These are phyloP conservation scores for Quercus berberidifolia DNA, from an alignment of 306 rosid genomes.

Conservation along the genomic window DNA sequence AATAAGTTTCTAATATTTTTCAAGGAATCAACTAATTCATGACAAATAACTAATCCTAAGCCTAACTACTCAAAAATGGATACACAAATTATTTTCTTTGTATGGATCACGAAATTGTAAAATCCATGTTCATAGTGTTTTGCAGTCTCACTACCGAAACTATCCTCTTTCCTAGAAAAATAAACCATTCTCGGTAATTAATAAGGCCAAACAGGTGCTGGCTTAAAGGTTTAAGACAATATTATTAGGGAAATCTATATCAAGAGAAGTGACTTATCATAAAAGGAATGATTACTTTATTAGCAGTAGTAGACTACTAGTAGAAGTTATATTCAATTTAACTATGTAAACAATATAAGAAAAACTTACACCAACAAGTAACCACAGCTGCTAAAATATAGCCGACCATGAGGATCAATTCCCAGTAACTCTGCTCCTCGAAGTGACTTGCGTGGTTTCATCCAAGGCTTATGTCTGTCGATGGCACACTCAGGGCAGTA, in stretches of 20 bases:
- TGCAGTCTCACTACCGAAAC: not conserved
- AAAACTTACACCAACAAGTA: conserved; percentile 91
- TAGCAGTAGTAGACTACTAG: conserved; percentile 3
- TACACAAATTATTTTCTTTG: not conserved
- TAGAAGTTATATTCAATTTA: conserved; percentile 9
- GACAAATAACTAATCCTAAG: not conserved
- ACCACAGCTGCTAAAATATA: conserved; percentile 72
- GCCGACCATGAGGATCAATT: conserved; percentile 78
- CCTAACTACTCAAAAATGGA: not conserved
- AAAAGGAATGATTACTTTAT: not conserved
- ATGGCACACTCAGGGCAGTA: conserved; percentile 96
- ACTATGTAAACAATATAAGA: conserved; percentile 20
- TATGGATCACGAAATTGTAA: not conserved
- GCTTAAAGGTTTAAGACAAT: not conserved
- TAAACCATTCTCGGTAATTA: not conserved
- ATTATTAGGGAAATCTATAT: not conserved
- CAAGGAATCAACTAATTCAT: no score
- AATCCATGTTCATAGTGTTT: not conserved
- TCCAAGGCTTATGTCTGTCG: conserved; percentile 53
- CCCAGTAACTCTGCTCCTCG: conserved; percentile 92
- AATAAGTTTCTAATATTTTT: not conserved
- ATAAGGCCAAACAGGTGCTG: not conserved
- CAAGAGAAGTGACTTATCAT: not conserved
- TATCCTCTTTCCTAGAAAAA: not conserved
- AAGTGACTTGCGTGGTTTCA: conserved; percentile 65